Percentiles rank a stretch among this genome's conserved stretches.
These are phyloP conservation scores for Blepharisma undulans DNA, from an alignment of 169 alveolate species.

Conservation along the genomic window DNA sequence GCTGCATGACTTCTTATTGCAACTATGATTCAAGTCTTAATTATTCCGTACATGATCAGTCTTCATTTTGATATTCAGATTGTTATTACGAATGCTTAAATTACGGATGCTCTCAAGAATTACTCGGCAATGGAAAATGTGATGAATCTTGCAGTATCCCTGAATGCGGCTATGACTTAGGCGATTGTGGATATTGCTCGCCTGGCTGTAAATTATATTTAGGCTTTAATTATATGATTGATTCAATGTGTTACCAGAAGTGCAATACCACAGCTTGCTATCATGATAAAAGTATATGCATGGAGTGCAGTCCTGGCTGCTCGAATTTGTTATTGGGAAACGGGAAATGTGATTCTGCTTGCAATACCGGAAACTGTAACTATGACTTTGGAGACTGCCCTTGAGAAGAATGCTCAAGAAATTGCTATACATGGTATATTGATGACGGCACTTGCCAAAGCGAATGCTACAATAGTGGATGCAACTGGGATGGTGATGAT, in stretches of 20 bases:
- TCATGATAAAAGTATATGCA: background rate
- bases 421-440: background rate
- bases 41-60: background rate
- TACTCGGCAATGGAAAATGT: slow-evolving; percentile 36
- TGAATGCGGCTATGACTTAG: slow-evolving; percentile 28
- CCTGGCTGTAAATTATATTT: background rate
- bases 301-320: slow-evolving; percentile 7
- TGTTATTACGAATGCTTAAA: background rate
- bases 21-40: background rate
- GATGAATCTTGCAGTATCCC: slow-evolving; percentile 25
- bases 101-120: background rate
- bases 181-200: slow-evolving; percentile 22
- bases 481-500: slow-evolving; percentile 20
- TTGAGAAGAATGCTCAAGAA: background rate
- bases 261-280: background rate
- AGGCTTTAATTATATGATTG: background rate
- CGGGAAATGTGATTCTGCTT: background rate
- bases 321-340: background rate
- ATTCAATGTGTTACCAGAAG: background rate
- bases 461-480: background rate
- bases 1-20: background rate
- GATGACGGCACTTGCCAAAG: background rate
- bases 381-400: slow-evolving; percentile 37
- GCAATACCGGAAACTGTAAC: background rate
- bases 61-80: background rate